Conservation (phyloP, 1,139 yeast genomes). For the Scheffersomyces quercinus region DNA sequence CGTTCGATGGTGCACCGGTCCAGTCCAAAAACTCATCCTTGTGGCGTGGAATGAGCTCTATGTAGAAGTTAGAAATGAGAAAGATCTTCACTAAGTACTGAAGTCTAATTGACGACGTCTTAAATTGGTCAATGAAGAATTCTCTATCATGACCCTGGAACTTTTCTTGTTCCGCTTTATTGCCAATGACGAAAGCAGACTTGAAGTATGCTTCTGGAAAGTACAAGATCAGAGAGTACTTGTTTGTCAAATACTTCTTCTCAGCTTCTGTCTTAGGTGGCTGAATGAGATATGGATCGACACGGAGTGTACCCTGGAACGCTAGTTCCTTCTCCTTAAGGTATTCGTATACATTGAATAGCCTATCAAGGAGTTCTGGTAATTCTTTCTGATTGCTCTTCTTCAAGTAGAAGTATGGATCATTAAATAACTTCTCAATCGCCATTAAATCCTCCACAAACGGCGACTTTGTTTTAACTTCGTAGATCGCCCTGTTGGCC, state of each 20-base stretch:
- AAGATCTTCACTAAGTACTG: constrained; percentile 34
- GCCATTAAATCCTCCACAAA: constrained; percentile 37
- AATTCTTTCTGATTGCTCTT: constrained; percentile 23
- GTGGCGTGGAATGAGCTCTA: constrained; percentile 25
- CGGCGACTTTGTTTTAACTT: constrained; percentile 21
- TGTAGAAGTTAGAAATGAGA: constrained; percentile 29
- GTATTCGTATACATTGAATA: constrained; percentile 27
- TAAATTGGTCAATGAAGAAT: constrained; percentile 26
- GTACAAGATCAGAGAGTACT: constrained; percentile 23
- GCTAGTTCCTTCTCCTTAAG: constrained; percentile 33
- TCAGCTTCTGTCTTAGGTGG: constrained; percentile 19
- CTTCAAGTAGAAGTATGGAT: constrained; percentile 37
- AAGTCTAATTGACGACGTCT: constrained; percentile 28
- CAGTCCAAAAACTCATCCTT: constrained; percentile 26
- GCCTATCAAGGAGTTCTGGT: constrained; percentile 21
- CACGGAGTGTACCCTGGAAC: constrained; percentile 14
- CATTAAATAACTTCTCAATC: constrained; percentile 33
- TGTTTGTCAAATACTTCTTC: constrained; percentile 17
- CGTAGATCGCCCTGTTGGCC: constrained; percentile 28
- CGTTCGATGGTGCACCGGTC: constrained; percentile 24
- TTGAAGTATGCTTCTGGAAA: constrained; percentile 42
- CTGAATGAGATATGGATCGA: constrained; percentile 19
- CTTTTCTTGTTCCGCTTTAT: constrained; percentile 14
- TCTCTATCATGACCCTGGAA: constrained; percentile 27
- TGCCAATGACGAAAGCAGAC: constrained; percentile 26